Conservation (phyloP, 257 asterid species). For the Solanum sejunctum region DNA sequence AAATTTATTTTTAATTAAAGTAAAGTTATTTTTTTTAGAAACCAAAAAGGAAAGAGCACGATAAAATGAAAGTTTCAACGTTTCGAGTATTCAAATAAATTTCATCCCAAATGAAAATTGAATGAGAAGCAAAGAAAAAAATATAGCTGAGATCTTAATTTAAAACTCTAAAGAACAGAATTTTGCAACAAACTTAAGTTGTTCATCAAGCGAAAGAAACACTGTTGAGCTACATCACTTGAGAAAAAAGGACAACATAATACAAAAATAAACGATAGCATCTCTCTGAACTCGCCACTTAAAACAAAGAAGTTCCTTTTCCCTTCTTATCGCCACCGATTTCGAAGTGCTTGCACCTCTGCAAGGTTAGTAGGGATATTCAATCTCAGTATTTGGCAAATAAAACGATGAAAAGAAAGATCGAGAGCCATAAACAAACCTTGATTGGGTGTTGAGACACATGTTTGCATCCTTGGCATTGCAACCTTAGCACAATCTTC, state of each 20-base stretch:
- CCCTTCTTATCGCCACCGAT: not conserved
- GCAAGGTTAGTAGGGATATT: not conserved
- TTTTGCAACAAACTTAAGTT: not conserved
- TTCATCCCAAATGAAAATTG: not conserved
- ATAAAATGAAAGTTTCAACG: too few relatives aligned
- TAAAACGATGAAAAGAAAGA: not conserved
- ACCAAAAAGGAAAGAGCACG: too few relatives aligned
- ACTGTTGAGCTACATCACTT: not conserved
- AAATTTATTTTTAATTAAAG: too few relatives aligned
- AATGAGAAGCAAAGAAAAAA: not conserved
- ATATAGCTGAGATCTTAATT: not conserved
- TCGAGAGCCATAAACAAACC: not conserved
- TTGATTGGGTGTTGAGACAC: not conserved
- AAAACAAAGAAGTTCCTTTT: not conserved
- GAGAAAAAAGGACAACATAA: not conserved
- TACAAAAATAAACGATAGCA: not conserved
- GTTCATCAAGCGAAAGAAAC: not conserved
- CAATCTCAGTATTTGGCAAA: not conserved
- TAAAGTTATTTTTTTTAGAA: too few relatives aligned
- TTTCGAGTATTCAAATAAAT: too few relatives aligned
- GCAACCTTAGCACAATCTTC: constrained; percentile 1
- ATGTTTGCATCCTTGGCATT: not conserved
- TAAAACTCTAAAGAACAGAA: not conserved
- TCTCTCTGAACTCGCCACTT: not conserved
- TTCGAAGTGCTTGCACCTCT: not conserved